Evolutionary conservation across 164 flowering plant species (phyloP).

Genomic region (Annona cherimola): DNA sequence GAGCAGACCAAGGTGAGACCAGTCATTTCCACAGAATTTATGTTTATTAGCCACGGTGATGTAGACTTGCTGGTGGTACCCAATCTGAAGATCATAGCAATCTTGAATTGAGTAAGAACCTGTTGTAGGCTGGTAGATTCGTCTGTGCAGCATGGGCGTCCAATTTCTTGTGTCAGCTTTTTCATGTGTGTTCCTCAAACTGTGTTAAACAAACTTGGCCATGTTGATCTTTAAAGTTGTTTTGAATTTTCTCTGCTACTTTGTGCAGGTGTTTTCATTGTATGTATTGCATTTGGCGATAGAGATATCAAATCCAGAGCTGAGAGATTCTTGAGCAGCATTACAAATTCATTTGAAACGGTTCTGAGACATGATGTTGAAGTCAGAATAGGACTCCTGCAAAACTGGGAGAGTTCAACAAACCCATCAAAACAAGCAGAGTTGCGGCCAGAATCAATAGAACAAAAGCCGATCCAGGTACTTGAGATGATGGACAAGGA

Average conservation of each 20-base stretch:
- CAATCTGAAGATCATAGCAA: too few relatives aligned
- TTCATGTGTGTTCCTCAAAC: not conserved
- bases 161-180: not conserved
- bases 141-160: not conserved
- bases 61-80: too few relatives aligned
- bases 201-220: too few relatives aligned
- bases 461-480: slow-evolving; percentile 21
- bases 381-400: slow-evolving; percentile 53
- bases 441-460: slow-evolving; percentile 16
- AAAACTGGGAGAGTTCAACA: slow-evolving; percentile 29
- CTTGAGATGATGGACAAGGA: slow-evolving; percentile 18
- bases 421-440: slow-evolving; percentile 14
- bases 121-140: not conserved
- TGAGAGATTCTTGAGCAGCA: slow-evolving; percentile 84
- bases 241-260: slow-evolving; percentile 3
- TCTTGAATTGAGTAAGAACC: not conserved
- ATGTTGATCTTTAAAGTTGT: too few relatives aligned
- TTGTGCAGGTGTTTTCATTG: slow-evolving; percentile 69
- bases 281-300: slow-evolving; percentile 60
- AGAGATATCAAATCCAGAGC: slow-evolving; percentile 67
- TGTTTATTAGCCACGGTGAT: too few relatives aligned
- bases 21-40: not conserved
- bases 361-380: slow-evolving; percentile 72
- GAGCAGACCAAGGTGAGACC: not conserved
- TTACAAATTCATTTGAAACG: slow-evolving; percentile 79